Base-by-base conservation (phyloP, 495 filamentous ascomycete species). In the Achaetomiella virescens region DNA sequence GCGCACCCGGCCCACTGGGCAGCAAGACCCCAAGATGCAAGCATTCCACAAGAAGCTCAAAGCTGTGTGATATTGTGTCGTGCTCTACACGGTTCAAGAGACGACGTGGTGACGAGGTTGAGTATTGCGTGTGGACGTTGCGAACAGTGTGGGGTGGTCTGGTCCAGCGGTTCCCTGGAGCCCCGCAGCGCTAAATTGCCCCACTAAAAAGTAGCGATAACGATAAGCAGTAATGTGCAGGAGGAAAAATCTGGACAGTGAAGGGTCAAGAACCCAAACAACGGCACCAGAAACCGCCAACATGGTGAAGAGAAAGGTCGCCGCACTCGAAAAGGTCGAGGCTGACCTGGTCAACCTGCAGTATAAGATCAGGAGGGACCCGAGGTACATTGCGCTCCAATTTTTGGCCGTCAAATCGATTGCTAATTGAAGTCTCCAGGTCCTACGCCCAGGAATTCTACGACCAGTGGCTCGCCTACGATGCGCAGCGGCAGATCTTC, bases 301-400 rank as follows among this genome's bases (percentile, higher is more conserved):
- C 49, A 91, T 90, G 85, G 82, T 80, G 36, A 96, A 96, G 68
- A 81, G 90, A 70, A 92, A 91, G 74, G 75, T 95, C 37, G 88
- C 87, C 31, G 91, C 91, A 38, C 81, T 96, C 65, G 91, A 97
- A 74, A 97, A 97, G 79, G 84, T 95, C 61, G 91, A 97, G 64
- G 91, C 90, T 27, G 90, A 96, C 68, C 68, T 96, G 80, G 81
- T 89, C 46, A 91, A 87, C 70, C 69, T 96, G 36, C 91, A 95
- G 71, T 85, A 93, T 75, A 91, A 95, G 70, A 88, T 96, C 56
- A 80, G 85, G 35, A 82, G 84, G 69, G 91, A 96, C 70, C 89
- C 90, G 40, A 80, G 81, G 80, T 87, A 73, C 74, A 82, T 72
- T 10, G 18, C 53, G 25, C 36, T 18, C 29, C 36, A 49, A 44